phyloP scores from a whole-genome alignment of 768 basidiomycete genomes.

The Inosperma sp. region DNA sequence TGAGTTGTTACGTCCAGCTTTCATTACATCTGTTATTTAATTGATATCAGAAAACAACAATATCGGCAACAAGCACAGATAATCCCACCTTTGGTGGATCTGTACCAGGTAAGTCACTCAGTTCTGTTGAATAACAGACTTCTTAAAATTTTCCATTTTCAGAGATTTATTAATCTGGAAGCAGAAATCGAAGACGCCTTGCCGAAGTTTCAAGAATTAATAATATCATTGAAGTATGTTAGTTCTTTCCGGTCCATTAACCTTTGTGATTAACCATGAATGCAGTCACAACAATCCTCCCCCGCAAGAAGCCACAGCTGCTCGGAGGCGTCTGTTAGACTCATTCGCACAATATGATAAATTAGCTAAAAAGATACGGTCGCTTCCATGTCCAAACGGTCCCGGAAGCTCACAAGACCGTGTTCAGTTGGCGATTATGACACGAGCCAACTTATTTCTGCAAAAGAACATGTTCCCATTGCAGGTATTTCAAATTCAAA shows the following conservation, averaged over 20 bases:
- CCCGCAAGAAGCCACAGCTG: constrained; percentile 59
- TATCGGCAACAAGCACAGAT: constrained; percentile 59
- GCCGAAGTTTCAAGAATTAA: constrained; percentile 83
- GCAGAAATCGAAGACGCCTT: constrained; percentile 85
- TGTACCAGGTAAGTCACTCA: constrained; percentile 59
- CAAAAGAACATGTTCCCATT: constrained; percentile 89
- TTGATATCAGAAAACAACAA: constrained; percentile 62
- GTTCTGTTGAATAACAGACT: no score
- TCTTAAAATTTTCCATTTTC: constrained; percentile 4
- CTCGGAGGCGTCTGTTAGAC: constrained; percentile 79
- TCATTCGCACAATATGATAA: constrained; percentile 87
- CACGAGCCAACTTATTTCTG: constrained; percentile 73
- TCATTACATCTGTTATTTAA: constrained; percentile 7
- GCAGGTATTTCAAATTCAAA: constrained; percentile 42
- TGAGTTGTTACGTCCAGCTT: constrained; percentile 34
- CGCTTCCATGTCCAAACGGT: constrained; percentile 57
- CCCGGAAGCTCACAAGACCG: constrained; percentile 74
- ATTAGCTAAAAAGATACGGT: constrained; percentile 78
- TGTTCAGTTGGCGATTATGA: constrained; percentile 76
- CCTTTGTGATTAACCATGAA: not conserved
- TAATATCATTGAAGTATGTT: constrained; percentile 62
- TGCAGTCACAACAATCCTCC: constrained; percentile 45
- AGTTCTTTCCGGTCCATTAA: not conserved
- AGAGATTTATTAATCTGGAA: constrained; percentile 74
- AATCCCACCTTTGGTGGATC: constrained; percentile 57